Percentiles rank a stretch among this genome's conserved stretches.
phyloP scores from a whole-genome alignment of 768 basidiomycete species.

The Suillus tomentosus region DNA sequence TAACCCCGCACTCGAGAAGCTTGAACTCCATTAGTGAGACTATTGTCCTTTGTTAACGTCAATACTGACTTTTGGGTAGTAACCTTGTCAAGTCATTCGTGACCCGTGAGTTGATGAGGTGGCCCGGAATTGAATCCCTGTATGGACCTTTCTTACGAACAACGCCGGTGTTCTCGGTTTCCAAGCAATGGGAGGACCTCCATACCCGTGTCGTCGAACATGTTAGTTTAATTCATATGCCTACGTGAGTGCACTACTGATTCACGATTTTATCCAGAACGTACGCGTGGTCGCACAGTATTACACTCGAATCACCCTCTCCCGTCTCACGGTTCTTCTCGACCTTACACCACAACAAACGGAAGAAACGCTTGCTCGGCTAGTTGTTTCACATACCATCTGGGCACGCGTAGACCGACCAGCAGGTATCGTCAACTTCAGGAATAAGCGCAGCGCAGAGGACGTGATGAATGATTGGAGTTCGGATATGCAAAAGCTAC shows the following conservation, averaged over 20 bases:
- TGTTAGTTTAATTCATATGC: slow-evolving; percentile 49
- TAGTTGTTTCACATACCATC: slow-evolving; percentile 90
- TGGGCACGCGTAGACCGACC: slow-evolving; percentile 96
- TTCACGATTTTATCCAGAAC: slow-evolving; percentile 57
- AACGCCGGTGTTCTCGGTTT: slow-evolving; percentile 77
- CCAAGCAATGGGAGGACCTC: slow-evolving; percentile 91
- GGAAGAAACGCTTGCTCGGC: slow-evolving; percentile 83
- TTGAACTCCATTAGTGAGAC: slow-evolving; percentile 82
- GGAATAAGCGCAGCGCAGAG: slow-evolving; percentile 77
- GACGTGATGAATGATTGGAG: slow-evolving; percentile 99
- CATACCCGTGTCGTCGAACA: slow-evolving; percentile 97
- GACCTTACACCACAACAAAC: slow-evolving; percentile 82
- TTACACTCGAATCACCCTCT: slow-evolving; percentile 89
- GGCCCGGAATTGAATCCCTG: slow-evolving; percentile 89
- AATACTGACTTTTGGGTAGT: slow-evolving; percentile 44
- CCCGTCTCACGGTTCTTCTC: slow-evolving; percentile 81
- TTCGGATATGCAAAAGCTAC: slow-evolving; percentile 90
- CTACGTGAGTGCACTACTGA: neutral
- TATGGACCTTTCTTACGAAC: slow-evolving; percentile 84
- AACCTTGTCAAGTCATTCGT: slow-evolving; percentile 94
- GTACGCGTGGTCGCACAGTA: slow-evolving; percentile 93
- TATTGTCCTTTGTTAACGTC: slow-evolving; percentile 1
- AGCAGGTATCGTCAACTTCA: slow-evolving; percentile 86
- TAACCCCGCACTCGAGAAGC: slow-evolving; percentile 77
- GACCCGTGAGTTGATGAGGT: slow-evolving; percentile 92